Evolutionary conservation across 1,284 basidiomycete species (phyloP).

Genomic region (Cryptococcus sp.): DNA sequence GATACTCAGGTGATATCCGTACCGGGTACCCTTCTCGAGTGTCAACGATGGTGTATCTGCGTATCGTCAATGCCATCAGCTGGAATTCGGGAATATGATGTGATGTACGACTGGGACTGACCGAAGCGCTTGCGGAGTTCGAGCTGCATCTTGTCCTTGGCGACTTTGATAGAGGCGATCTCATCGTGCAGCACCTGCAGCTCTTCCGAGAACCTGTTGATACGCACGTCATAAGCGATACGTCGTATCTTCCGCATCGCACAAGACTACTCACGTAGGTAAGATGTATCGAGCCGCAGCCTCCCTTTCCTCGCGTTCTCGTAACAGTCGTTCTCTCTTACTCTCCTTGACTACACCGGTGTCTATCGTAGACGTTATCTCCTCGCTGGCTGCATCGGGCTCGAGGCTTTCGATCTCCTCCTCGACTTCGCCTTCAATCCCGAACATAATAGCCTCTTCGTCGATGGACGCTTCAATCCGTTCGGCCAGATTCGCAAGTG

Average conservation of each 20-base stretch:
- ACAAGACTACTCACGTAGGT: conserved; percentile 61
- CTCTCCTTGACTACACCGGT: conserved; percentile 16
- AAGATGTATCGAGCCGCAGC: conserved; percentile 64
- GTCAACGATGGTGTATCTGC: conserved; percentile 70
- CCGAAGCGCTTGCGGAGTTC: conserved; percentile 57
- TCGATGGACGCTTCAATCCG: conserved; percentile 66
- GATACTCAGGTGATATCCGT: conserved; percentile 72
- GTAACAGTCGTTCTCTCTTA: conserved; percentile 24
- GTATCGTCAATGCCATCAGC: not conserved
- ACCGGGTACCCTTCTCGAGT: conserved; percentile 65
- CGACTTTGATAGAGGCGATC: conserved; percentile 26
- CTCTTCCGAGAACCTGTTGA: conserved; percentile 66
- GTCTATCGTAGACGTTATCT: conserved; percentile 17
- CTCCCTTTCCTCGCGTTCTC: conserved; percentile 36
- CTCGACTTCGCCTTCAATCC: conserved; percentile 23
- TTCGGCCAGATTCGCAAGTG: conserved; percentile 62
- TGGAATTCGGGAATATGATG: not conserved
- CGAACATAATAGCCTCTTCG: conserved; percentile 35
- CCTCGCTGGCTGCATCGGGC: conserved; percentile 25
- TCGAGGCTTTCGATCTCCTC: conserved; percentile 34
- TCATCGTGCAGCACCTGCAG: conserved; percentile 61
- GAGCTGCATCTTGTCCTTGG: conserved; percentile 34
- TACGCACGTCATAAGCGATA: not conserved
- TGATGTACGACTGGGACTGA: conserved; percentile 43
- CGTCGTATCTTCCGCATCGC: not conserved